Evolutionary conservation across 2,329 filamentous ascomycete genomes (phyloP).

Genomic region (Alternaria arborescens): DNA sequence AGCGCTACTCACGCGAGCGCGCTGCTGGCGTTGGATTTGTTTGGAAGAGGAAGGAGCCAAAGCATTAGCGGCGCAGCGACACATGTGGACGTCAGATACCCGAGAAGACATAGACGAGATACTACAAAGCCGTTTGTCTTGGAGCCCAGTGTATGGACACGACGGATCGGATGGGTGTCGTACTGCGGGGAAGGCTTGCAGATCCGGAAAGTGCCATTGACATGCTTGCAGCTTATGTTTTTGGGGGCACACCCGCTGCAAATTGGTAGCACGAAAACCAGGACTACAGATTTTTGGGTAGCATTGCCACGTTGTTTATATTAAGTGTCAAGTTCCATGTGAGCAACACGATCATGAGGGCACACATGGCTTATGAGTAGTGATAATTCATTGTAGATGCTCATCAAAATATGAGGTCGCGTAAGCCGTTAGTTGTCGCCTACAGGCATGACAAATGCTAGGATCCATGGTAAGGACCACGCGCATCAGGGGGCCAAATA

Average conservation of each 20-base stretch:
- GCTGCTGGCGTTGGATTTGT: background rate
- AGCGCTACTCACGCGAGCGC: background rate
- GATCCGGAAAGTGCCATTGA: slow-evolving; percentile 13
- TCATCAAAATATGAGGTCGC: background rate
- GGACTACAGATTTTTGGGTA: background rate
- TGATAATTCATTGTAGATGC: slow-evolving; percentile 5
- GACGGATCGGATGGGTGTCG: slow-evolving; percentile 7
- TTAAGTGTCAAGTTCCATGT: background rate
- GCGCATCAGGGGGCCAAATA: slow-evolving; percentile 5
- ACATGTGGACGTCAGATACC: background rate
- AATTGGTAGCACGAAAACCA: slow-evolving; percentile 4
- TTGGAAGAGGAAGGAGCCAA: background rate
- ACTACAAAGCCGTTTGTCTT: slow-evolving; percentile 4
- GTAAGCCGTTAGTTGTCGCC: slow-evolving; percentile 1
- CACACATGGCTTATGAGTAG: slow-evolving; percentile 1
- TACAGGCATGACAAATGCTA: background rate
- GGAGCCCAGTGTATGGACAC: background rate
- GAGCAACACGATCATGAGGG: background rate
- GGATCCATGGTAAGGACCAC: background rate
- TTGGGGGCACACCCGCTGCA: background rate
- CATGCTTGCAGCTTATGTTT: slow-evolving; percentile 9
- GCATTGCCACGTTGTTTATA: slow-evolving; percentile 6
- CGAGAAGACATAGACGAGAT: background rate
- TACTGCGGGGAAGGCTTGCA: slow-evolving; percentile 17
- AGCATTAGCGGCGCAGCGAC: background rate